Percentiles rank a stretch among this genome's conserved stretches.
Conservation (phyloP, 1,284 basidiomycete species). For the Phlebopus sp. region DNA sequence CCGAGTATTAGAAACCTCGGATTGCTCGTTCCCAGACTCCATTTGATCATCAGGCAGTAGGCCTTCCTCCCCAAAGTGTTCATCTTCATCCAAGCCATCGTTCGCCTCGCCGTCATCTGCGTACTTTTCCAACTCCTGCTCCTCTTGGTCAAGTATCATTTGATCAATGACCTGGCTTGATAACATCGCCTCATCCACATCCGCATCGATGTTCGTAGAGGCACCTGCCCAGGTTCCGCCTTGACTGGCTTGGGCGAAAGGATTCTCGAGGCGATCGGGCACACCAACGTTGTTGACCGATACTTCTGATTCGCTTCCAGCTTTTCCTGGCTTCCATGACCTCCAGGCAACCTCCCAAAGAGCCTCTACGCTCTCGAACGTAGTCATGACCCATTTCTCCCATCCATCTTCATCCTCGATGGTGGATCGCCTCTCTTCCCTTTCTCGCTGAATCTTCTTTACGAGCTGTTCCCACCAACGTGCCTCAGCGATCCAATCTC, state of each 20-base stretch:
- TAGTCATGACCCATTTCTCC: constrained; percentile 77
- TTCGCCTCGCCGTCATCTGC: constrained; percentile 30
- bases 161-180: constrained; percentile 49
- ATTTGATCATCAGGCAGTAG: constrained; percentile 13
- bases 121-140: constrained; percentile 35
- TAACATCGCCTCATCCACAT: constrained; percentile 55
- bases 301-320: constrained; percentile 1
- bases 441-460: constrained; percentile 49
- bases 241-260: constrained; percentile 23
- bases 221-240: constrained; percentile 13
- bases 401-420: constrained; percentile 35
- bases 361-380: constrained; percentile 82
- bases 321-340: constrained; percentile 51
- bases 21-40: neutral
- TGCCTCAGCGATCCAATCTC: constrained; percentile 68
- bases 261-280: constrained; percentile 19
- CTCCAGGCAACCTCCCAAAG: constrained; percentile 63
- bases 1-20: neutral
- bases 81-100: constrained; percentile 30
- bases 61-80: constrained; percentile 31
- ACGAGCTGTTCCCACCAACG: constrained; percentile 68
- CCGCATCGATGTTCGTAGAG: constrained; percentile 33
- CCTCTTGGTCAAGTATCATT: constrained; percentile 39
- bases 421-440: constrained; percentile 30
- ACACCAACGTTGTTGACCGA: constrained; percentile 5